A percentile compares a stretch with the other conserved stretches of the same genome.
phyloP scores from a whole-genome alignment of 2,329 filamentous ascomycete species.

The Diplodia mutila region DNA sequence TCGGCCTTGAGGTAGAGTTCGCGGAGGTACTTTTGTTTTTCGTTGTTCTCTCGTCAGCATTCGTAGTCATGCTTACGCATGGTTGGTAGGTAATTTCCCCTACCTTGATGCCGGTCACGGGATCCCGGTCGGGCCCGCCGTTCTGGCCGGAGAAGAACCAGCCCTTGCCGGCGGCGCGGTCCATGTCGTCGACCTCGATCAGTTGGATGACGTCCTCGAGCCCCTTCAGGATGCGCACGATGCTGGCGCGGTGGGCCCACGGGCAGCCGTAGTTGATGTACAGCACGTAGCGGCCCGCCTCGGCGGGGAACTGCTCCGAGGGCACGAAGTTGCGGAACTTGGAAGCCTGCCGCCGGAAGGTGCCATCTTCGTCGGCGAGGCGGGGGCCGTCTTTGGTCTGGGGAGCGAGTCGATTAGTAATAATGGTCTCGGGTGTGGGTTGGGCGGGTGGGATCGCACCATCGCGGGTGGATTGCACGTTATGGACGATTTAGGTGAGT shows the following conservation, averaged over 20 bases:
- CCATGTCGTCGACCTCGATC: conserved; percentile 41
- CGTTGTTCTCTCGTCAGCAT: too few relatives aligned
- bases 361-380: conserved; percentile 52
- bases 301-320: conserved; percentile 57
- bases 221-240: conserved; percentile 54
- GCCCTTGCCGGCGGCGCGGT: conserved; percentile 30
- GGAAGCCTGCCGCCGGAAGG: conserved; percentile 61
- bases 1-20: conserved; percentile 75
- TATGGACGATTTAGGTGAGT: background rate
- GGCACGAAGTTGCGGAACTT: conserved; percentile 61
- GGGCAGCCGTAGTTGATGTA: conserved; percentile 64
- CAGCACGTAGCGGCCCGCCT: conserved; percentile 60
- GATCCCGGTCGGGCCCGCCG: conserved; percentile 36
- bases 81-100: conserved; percentile 25
- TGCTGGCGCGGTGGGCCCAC: conserved; percentile 59
- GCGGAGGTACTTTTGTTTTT: conserved; percentile 44
- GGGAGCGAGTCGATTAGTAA: too few relatives aligned
- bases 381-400: conserved; percentile 17
- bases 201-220: conserved; percentile 54
- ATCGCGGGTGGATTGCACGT: background rate
- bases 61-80: too few relatives aligned
- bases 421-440: too few relatives aligned
- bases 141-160: conserved; percentile 38
- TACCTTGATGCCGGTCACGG: conserved; percentile 35
- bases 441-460: conserved; percentile 1